Evolutionary conservation across 106 monocot species (phyloP).

Genomic region (Apostasia shenzhenica): DNA sequence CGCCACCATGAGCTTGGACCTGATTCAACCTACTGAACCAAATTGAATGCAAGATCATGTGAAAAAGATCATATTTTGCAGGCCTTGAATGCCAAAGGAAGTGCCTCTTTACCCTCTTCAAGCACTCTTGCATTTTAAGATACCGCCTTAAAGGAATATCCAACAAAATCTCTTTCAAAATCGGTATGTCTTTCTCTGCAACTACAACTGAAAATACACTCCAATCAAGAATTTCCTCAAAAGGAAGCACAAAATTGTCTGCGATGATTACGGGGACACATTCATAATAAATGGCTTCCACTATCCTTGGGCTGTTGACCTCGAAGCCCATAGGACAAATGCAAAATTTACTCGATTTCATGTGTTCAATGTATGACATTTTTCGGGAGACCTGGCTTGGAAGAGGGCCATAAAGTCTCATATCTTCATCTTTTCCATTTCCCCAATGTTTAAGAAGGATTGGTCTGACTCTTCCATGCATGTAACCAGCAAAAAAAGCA

Average conservation of each 20-base stretch:
- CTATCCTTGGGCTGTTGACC: slow-evolving; percentile 91
- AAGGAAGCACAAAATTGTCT: slow-evolving; percentile 75
- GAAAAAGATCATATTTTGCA: slow-evolving; percentile 74
- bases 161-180: slow-evolving; percentile 53
- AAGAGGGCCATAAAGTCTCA: slow-evolving; percentile 68
- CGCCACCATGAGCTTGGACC: slow-evolving; percentile 16
- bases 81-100: slow-evolving; percentile 85
- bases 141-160: slow-evolving; percentile 50
- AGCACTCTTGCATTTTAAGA: slow-evolving; percentile 47
- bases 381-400: slow-evolving; percentile 49
- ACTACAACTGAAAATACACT: slow-evolving; percentile 68
- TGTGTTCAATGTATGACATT: slow-evolving; percentile 72
- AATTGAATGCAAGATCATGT: slow-evolving; percentile 94
- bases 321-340: slow-evolving; percentile 93
- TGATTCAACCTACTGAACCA: slow-evolving; percentile 82
- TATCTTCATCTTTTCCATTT: slow-evolving; percentile 39
- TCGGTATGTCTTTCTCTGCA: slow-evolving; percentile 85
- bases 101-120: slow-evolving; percentile 72
- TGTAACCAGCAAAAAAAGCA: slow-evolving; percentile 83
- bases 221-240: slow-evolving; percentile 87
- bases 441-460: slow-evolving; percentile 61
- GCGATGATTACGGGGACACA: slow-evolving; percentile 94
- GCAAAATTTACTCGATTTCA: slow-evolving; percentile 89
- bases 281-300: slow-evolving; percentile 87
- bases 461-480: slow-evolving; percentile 79